Evolutionary conservation across 164 flowering plant genomes (phyloP), one percentile per base, ranked within the genome.

Genomic region (Stephania cephalantha): DNA sequence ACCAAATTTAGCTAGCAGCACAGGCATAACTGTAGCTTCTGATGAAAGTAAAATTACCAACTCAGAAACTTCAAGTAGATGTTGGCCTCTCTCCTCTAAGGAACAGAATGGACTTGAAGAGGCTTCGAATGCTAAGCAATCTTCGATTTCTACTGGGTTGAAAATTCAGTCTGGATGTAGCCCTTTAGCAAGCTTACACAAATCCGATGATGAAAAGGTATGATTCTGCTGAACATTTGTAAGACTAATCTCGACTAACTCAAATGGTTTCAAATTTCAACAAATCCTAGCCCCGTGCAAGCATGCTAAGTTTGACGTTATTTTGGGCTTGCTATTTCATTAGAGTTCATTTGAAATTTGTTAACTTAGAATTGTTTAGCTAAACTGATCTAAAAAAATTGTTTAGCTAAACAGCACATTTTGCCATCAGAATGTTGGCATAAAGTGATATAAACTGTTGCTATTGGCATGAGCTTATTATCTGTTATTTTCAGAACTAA

Each of bases 131-230:
- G 18, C n/a, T 42, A 76, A 69, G 25, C 71, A 61, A 42, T 45
- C 75, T 20, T 18, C 17, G 5, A 10, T 44, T 76, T 46, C 79
- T 64, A 45, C 68, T 22, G n/a, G 72, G 61, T 76, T 68, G 20
- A 75, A 67, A 18, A 66, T 52, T 64, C 79, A 31, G 69, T 72
- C 76, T 66, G 71, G 72, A 22, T n/a, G 18, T 75, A 68, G 17
- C 53, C 52, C 77, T 72, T 45, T 71, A 29, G 65, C 68, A 53
- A 67, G 42, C 58, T 48, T 73, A 11, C 42, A 63, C 65, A 63
- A 53, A 69, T 50, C 42, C 71, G 79, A 72, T 72, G 73, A 74
- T 64, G 78, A 77, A 13, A 70, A 79, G 84, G 84, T 79, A n/a
- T 53, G 74, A 11, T 13, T 71, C 15, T 46, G 9, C 35, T 70